Conservation (phyloP, 257 asterid genomes). For the Lithospermum erythrorhizon region DNA sequence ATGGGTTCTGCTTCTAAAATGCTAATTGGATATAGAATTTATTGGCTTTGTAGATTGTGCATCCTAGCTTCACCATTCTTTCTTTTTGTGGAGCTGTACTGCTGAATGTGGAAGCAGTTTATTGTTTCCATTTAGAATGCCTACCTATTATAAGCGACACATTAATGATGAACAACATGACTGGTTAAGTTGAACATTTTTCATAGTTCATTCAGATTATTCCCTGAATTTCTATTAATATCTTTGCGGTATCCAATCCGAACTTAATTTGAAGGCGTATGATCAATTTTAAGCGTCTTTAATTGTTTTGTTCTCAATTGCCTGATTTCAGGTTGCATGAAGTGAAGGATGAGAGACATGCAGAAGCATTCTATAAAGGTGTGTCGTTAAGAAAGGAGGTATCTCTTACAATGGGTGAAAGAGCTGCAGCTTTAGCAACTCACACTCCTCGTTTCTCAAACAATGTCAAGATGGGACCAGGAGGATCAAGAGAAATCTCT, state of each 20-base stretch:
- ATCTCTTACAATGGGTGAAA: slow-evolving; percentile 72
- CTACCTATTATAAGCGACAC: not conserved
- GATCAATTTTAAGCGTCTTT: not conserved
- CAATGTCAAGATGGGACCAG: slow-evolving; percentile 59
- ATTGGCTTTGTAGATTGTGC: too few relatives aligned
- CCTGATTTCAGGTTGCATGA: slow-evolving; percentile 55
- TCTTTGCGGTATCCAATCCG: not conserved
- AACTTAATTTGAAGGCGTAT: not conserved
- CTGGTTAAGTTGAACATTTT: not conserved
- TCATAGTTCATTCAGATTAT: not conserved
- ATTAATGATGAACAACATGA: not conserved
- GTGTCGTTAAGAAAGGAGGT: slow-evolving; percentile 68
- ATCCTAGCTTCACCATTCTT: too few relatives aligned
- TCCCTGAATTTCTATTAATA: not conserved
- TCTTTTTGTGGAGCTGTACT: too few relatives aligned
- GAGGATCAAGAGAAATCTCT: slow-evolving; percentile 82
- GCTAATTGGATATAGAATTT: too few relatives aligned
- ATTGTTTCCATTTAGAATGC: too few relatives aligned
- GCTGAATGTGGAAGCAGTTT: too few relatives aligned
- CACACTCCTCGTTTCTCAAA: slow-evolving; percentile 18
- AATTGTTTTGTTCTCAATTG: not conserved
- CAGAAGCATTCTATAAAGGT: slow-evolving; percentile 67
- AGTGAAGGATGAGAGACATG: slow-evolving; percentile 83
- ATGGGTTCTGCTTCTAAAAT: too few relatives aligned
- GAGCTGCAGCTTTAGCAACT: slow-evolving; percentile 38